Evolutionary conservation across 768 basidiomycete genomes (phyloP).

Genomic region (Lentinula raphanica): DNA sequence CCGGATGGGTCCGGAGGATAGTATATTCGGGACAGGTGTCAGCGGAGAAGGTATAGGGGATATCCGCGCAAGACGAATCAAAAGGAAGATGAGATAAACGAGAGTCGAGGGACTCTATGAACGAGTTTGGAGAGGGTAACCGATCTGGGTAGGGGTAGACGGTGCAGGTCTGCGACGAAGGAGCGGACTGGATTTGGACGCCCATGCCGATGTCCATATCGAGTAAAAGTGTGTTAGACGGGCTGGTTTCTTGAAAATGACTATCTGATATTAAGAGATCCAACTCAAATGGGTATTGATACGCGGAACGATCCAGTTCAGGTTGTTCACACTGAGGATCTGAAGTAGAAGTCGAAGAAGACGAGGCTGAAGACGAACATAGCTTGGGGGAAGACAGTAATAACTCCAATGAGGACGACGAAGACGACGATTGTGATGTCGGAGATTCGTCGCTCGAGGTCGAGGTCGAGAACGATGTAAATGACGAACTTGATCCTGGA

Average conservation of each 20-base stretch:
- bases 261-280: background rate
- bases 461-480: background rate
- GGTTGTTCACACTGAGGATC: background rate
- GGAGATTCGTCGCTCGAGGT: background rate
- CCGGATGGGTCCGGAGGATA: background rate
- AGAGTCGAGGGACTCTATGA: background rate
- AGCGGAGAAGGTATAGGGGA: background rate
- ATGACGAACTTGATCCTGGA: background rate
- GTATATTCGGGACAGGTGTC: background rate
- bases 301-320: background rate
- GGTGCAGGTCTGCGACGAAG: background rate
- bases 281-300: background rate
- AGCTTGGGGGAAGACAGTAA: background rate
- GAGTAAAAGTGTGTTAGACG: background rate
- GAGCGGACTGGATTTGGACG: background rate
- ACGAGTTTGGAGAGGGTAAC: background rate
- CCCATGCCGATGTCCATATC: no score
- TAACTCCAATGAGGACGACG: background rate
- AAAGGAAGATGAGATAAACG: background rate
- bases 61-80: background rate
- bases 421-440: background rate
- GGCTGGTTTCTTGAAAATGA: background rate
- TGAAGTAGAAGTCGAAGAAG: background rate
- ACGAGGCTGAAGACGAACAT: background rate
- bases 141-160: background rate